Evolutionary conservation across 768 basidiomycete genomes (phyloP), one percentile per base, ranked within the genome.

Genomic region (Boletus tylopilopsis): DNA sequence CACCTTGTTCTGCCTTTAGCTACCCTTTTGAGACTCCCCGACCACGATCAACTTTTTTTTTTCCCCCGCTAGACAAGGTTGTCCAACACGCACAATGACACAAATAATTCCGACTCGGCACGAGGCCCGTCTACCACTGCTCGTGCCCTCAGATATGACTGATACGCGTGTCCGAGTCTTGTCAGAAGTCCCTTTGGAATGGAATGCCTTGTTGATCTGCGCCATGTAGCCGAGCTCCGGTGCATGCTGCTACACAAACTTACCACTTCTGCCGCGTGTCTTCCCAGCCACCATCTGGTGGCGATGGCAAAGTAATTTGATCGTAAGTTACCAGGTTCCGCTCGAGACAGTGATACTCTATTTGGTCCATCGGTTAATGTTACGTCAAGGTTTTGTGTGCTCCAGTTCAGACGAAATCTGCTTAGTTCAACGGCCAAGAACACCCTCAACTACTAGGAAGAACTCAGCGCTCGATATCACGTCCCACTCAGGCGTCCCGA

Each of bases 1-100:
- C 27, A 42, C 64, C 53, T 62, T 68, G 64, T 66, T 68, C 64
- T 59, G 22, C 56, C 58, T 63, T 67, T 53, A 51, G 54, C 37
- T 42, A 15, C 46, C 54, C 43, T 47, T 37, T 51, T 37, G 18
- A 23, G 40, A 27, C 39, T 42, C 42, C 42, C 35, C 49, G 19
- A 19, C 35, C 11, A 18, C 29, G 38, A 13, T 37, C 47, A 54
- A 35, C 6, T 6, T 21, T 57, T 49, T n/a, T 53, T 47, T 34
- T 36, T 21, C 19, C n/a, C 16, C 19, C 50, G 43, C 23, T 30
- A 42, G 48, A 50, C 55, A 54, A 64, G 52, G 52, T 52, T 52
- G 47, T 36, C 41, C 46, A 45, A 9, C 42, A 43, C 43, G 34
- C 44, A 63, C 58, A 64, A 64, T 39, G 53, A 29, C 51, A 51